Evolutionary conservation across 352 stramenopile species (phyloP).

Genomic region (Globisporangium ultimum): DNA sequence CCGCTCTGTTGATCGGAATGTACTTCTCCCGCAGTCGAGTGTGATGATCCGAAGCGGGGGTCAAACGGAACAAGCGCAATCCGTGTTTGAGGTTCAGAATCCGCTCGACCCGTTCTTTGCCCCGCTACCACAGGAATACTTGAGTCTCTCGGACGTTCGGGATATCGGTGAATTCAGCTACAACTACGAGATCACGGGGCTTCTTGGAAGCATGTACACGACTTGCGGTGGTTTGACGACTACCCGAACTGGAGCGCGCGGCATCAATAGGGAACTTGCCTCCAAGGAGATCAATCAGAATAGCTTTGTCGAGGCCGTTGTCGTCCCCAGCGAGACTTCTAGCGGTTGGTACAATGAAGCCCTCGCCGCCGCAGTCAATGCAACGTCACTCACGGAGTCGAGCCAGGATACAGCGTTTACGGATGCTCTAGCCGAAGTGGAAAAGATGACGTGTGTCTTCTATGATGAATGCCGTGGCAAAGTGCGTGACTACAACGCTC

Average conservation of each 20-base stretch:
- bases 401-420: conserved; percentile 27
- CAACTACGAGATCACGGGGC: conserved; percentile 80
- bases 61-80: conserved; percentile 30
- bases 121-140: conserved; percentile 55
- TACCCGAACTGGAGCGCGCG: conserved; percentile 8
- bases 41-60: conserved; percentile 52
- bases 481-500: conserved; percentile 57
- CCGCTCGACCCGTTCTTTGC: conserved; percentile 55
- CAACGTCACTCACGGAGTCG: conserved; percentile 30
- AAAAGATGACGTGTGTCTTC: conserved; percentile 89
- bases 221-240: conserved; percentile 51
- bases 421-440: conserved; percentile 61
- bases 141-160: conserved; percentile 68
- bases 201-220: conserved; percentile 72
- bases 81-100: conserved; percentile 51
- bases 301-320: conserved; percentile 61
- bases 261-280: conserved; percentile 25
- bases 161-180: conserved; percentile 77
- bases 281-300: conserved; percentile 11
- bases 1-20: conserved; percentile 36
- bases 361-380: conserved; percentile 40
- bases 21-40: conserved; percentile 57
- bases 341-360: conserved; percentile 53
- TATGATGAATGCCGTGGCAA: conserved; percentile 80
- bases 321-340: conserved; percentile 43